Evolutionary conservation across 805 yeast genomes (phyloP), one percentile per base, ranked within the genome.

Genomic region (Zygoascus tannicola): DNA sequence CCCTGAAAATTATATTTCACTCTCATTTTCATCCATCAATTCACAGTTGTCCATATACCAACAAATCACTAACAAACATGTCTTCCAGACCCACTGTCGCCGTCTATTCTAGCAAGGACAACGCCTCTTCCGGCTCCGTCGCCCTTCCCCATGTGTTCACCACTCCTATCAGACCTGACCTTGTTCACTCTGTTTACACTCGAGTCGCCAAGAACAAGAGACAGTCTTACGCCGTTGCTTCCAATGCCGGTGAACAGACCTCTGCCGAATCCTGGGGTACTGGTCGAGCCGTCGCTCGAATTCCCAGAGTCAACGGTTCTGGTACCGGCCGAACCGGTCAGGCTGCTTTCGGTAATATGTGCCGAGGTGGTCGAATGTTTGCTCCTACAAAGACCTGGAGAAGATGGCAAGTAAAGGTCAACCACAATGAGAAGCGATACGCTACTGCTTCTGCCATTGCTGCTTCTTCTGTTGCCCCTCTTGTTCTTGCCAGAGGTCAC

Each of bases 241-340:
- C 81, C 71, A 85, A 87, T 77, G 98, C 98, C 68, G 98, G 98
- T 78, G 95, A 86, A 82, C 97, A 92, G 79, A 88, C 97, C 75
- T 90, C 97, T 56, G 98, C 98, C 71, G 97, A 87, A 78, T 92
- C 98, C 56, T 92, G 98, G 98, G 98, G 98, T 87, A 92, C 98
- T 65, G 98, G 98, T 81, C 88, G 98, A 80, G 98, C 98, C 75
- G 96, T 92, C 69, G 97, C 98, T 77, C 90, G 98, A 81, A 90
- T 92, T 73, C 98, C 98, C 80, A 88, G 98, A 82, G 97, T 92
- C 70, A 96, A 96, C 76, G 98, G 98, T 79, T 88, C 95, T 71
- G 98, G 98, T 85, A 92, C 98, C 72, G 96, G 87, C 94, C 88
- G 98, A 78, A 78, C 97, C 58, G 98, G 98, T 74, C 98, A 92